Evolutionary conservation across 2,329 filamentous ascomycete species (phyloP).

Genomic region (Endoconidiophora laricicola): DNA sequence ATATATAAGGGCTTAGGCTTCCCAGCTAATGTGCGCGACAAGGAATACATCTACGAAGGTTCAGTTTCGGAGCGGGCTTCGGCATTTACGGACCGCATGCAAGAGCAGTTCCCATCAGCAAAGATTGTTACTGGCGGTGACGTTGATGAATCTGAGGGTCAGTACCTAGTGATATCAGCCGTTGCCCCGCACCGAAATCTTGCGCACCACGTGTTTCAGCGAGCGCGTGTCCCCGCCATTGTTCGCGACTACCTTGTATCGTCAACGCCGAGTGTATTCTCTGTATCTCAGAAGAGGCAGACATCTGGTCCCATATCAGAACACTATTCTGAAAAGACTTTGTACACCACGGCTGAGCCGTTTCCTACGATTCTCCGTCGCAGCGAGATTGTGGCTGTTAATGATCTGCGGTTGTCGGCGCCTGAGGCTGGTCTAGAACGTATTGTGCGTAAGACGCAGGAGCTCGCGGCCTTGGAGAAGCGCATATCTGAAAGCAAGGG

Average conservation of each 20-base stretch:
- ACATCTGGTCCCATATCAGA: conserved; percentile 52
- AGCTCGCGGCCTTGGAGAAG: conserved; percentile 62
- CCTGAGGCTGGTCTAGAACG: conserved; percentile 83
- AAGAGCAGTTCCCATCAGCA: conserved; percentile 73
- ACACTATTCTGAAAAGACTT: conserved; percentile 65
- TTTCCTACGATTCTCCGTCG: conserved; percentile 85
- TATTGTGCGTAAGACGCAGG: conserved; percentile 76
- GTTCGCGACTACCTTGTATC: conserved; percentile 78
- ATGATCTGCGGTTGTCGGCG: conserved; percentile 51
- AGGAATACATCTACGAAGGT: conserved; percentile 84
- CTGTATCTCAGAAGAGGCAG: conserved; percentile 55
- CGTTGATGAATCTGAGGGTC: conserved; percentile 71
- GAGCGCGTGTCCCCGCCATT: conserved; percentile 64
- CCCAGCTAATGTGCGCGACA: conserved; percentile 62
- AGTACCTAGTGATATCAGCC: conserved; percentile 69
- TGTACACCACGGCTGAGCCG: conserved; percentile 68
- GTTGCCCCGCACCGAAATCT: conserved; percentile 73
- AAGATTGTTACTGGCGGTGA: conserved; percentile 57
- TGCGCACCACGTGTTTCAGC: conserved; percentile 68
- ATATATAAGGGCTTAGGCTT: conserved; percentile 82
- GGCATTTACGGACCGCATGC: conserved; percentile 80
- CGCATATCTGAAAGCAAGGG: conserved; percentile 45
- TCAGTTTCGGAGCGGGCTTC: conserved; percentile 58
- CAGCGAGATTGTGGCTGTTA: conserved; percentile 61
- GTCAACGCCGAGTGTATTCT: conserved; percentile 61